Percentiles rank a stretch among this genome's conserved stretches.
Conservation (phyloP, 352 stramenopile species). For the Stramenopiles sp. region DNA sequence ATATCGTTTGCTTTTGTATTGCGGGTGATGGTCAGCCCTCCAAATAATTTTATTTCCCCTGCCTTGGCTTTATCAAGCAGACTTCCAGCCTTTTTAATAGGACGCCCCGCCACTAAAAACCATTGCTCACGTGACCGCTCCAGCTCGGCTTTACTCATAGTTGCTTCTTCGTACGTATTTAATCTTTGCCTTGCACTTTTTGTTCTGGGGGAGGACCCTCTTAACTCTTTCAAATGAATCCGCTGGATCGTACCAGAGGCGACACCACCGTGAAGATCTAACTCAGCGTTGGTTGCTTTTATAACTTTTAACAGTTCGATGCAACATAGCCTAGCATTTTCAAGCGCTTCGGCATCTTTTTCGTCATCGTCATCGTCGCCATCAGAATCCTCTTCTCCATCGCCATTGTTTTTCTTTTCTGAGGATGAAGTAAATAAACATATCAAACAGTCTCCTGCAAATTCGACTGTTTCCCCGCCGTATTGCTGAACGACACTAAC, state of each 20-base stretch:
- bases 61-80: not conserved
- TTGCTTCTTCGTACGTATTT: not conserved
- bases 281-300: not conserved
- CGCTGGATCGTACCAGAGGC: not conserved
- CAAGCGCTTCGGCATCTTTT: not conserved
- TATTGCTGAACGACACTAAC: no score
- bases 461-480: no score
- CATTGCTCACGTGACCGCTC: not conserved
- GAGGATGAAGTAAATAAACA: no score
- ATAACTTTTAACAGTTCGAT: not conserved
- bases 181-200: not conserved
- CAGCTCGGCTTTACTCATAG: not conserved
- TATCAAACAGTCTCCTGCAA: no score
- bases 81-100: not conserved
- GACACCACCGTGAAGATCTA: not conserved
- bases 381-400: no score
- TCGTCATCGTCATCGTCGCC: no score
- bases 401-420: no score
- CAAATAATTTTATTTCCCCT: not conserved
- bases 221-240: not conserved
- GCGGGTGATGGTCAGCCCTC: not conserved
- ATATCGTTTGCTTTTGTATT: not conserved
- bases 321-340: not conserved
- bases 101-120: not conserved
- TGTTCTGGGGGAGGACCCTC: not conserved